Base-by-base conservation (phyloP, 2,329 filamentous ascomycete species). In the Curvularia sp. region DNA sequence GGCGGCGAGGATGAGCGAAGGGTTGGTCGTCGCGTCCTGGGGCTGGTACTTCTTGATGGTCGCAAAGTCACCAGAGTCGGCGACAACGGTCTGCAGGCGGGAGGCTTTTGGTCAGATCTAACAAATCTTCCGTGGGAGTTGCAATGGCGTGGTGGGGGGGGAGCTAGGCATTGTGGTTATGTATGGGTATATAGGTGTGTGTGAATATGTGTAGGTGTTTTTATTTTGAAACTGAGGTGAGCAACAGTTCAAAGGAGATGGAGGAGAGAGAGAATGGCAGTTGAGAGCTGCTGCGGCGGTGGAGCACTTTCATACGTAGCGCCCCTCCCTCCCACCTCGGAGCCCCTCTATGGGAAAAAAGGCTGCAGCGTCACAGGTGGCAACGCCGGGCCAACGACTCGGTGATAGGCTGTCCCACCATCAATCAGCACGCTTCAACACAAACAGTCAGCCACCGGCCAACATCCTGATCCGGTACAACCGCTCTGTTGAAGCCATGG, bases 21-120 rank as follows among this genome's bases (percentile, higher is more conserved):
- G 95, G 89, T 99, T 99, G 84, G 95, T 99, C 80, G 95, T 99
- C 77, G 95, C 95, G 91, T 99, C 95, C 86, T 99, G 93, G 68
- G 95, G 95, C 89, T 97, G 96, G 89, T 99, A 99, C 86, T 98
- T 97, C 85, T 86, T 93, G 80, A 99, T 99, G 81, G 93, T 93
- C 88, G 82, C 79, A 69, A 81, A 80, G 77, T 83, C 90, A 89
- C 93, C 95, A 81, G 94, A 97, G 85, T 98, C 95, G 81, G 91
- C 94, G 80, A 98, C 95, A 77, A 98, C 95, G 67, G 92, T 90
- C 92, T 95, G 77, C 12, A 54, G 18, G 50, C 42, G 34, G 18
- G 28, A n/a, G 36, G 15, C 3, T 13, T 41, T 57, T 67, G 65
- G 60, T 53, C 53, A 36, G 45, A 47, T 28, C 41, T 15, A 41